phyloP scores from a whole-genome alignment of 2,329 filamentous ascomycete genomes.

The Botrytis deweyae region DNA sequence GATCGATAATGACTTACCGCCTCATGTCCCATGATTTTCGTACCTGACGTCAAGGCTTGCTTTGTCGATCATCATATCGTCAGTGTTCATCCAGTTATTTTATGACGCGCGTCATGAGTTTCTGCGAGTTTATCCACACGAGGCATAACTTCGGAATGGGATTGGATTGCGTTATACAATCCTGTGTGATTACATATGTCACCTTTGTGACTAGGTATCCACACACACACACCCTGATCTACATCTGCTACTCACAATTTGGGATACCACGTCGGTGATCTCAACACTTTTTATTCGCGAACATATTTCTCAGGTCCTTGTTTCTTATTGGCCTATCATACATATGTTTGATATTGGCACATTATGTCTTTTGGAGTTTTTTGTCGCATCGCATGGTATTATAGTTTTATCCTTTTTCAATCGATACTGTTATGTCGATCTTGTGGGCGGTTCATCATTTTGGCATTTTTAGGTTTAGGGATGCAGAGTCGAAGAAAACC shows the following conservation, averaged over 20 bases:
- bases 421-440: neutral
- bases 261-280: slow-evolving; percentile 5
- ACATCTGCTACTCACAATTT: neutral
- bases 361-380: neutral
- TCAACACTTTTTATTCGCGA: neutral
- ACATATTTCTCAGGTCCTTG: neutral
- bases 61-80: neutral
- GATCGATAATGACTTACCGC: neutral
- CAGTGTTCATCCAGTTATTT: neutral
- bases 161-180: neutral
- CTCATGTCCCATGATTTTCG: neutral
- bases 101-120: neutral
- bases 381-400: neutral
- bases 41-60: neutral
- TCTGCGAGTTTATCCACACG: neutral
- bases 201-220: neutral
- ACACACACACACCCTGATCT: neutral
- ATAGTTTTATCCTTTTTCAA: neutral
- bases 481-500: no score
- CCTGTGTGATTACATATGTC: neutral
- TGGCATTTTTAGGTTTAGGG: neutral
- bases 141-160: neutral
- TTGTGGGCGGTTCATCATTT: neutral
- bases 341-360: neutral
- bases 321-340: neutral